Base-by-base conservation (phyloP, 2,329 filamentous ascomycete genomes). In the Colletotrichum trifolii region DNA sequence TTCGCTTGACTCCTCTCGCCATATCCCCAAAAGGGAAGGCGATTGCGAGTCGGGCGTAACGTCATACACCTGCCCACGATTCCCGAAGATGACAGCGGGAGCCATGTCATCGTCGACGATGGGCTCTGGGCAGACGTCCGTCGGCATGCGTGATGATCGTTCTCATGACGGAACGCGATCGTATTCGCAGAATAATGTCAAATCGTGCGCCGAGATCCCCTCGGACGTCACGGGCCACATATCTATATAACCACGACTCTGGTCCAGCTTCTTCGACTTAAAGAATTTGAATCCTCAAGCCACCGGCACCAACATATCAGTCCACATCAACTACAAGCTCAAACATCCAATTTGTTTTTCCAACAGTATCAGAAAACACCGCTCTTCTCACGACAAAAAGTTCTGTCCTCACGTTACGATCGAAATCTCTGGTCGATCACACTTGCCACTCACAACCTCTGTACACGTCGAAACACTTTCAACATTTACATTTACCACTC, bases 121-220 rank as follows among this genome's bases (percentile, higher is more conserved):
- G 55, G 33, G 33, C 38, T 10, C 13, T 13, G 6, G 46, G 25
- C 25, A 25, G 25, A 25, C 25, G 25, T 25, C 25, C 8, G 46
- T 25, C 46, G 55, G 38, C 12, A 17, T 33, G n/a, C 5, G 36
- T 33, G 38, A 47, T 17, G 42, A 13, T 43, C 10, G 9, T 36
- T 45, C 38, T 43, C 13, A 33, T 9, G 47, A 38, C 38, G 33
- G 35, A 25, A 50, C 55, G 55, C 50, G 42, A 50, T 58, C 55
- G 55, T 58, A 58, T 58, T 58, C 46, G 55, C 46, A 42, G 54
- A 49, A 57, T 12, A 40, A 10, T 40, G 33, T 34, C 17, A 25
- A 40, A 34, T 48, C 13, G 10, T 9, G 15, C 4, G 35, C 25
- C 12, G 45, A 57, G n/a, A 8, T 5, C 17, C 36, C 7, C 25